These are phyloP conservation scores for Immersiella caudata DNA, from an alignment of 495 filamentous ascomycete species.

Conservation along the genomic window DNA sequence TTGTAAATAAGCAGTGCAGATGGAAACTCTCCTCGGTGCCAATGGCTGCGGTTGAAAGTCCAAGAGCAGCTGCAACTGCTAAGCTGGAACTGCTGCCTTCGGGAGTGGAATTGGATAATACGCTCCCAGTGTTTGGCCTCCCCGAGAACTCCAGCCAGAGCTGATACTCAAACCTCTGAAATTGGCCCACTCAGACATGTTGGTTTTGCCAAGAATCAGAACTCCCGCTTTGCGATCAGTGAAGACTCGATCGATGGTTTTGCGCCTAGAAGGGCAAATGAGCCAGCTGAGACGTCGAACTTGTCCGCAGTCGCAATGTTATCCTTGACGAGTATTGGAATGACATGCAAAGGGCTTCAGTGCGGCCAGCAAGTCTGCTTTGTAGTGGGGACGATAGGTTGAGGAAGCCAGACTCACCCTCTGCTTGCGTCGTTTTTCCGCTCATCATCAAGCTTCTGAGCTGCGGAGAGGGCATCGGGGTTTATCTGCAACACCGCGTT, in stretches of 20 bases:
- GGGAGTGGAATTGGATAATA: neutral
- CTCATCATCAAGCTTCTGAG: constrained; percentile 10
- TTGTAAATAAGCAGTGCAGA: neutral
- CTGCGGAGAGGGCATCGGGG: constrained; percentile 2
- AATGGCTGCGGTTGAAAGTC: neutral
- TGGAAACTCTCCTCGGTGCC: neutral
- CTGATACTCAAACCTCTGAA: neutral
- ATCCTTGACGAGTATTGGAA: constrained; percentile 11
- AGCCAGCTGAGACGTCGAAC: neutral
- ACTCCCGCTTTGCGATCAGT: neutral
- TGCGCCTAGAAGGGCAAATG: neutral
- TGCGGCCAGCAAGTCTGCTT: neutral
- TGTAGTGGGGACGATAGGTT: neutral
- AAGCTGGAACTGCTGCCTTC: neutral
- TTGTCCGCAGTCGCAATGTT: neutral
- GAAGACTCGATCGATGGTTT: neutral
- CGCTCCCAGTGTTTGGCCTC: neutral
- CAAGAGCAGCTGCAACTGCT: constrained; percentile 7
- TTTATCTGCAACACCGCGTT: constrained; percentile 10
- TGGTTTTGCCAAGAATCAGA: constrained; percentile 10
- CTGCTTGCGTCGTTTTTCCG: neutral
- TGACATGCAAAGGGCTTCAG: constrained; percentile 8
- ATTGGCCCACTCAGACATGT: constrained; percentile 11
- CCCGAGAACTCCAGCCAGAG: neutral
- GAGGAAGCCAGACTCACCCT: neutral